Evolutionary conservation across 2,329 filamentous ascomycete species (phyloP), one percentile per base, ranked within the genome.

Genomic region (Ophiocordyceps polyrhachis-furcata): DNA sequence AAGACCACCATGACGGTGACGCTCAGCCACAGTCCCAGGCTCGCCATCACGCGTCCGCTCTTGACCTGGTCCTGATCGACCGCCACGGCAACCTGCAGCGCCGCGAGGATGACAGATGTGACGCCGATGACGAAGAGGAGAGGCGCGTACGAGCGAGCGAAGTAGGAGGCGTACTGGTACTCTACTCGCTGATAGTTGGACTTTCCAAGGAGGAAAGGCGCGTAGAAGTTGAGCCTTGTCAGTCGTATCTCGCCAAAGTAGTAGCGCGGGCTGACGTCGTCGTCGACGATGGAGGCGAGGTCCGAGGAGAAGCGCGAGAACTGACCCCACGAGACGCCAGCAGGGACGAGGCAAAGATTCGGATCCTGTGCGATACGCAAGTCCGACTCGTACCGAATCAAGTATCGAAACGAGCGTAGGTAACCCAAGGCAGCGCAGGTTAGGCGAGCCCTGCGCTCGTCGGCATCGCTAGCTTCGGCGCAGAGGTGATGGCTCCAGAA

Each of bases 211-310:
- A 54, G 37, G 37, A 57, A 37, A 15, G 45, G 48, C 5, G 51
- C 49, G 31, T 53, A 38, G 35, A 38, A 58, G 44, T 63, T 62
- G 46, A 63, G 54, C 13, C 60, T 53, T 4, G 52, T 55, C 13
- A 65, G 55, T 5, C 60, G 59, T 15, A 67, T 53, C 49, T 65
- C 62, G 40, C 62, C 63, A 46, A 59, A 63, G 25, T 51, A 40
- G 48, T 59, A 66, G 1, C 64, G 58, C 4, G 45, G 45, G 25
- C 51, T 54, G 11, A 62, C 56, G 3, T 53, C 35, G 1, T 47
- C 7, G 41, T 63, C 59, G 5, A 43, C n/a, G 3, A 61, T 46
- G 11, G 46, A 9, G 1, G 40, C 41, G 41, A 62, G 57, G 5
- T 48, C 48, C 14, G 47, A 44, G 4, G 59, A 53, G 46, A 64